Base-by-base conservation (phyloP, 2,329 filamentous ascomycete genomes). In the Beauveria caledonica region DNA sequence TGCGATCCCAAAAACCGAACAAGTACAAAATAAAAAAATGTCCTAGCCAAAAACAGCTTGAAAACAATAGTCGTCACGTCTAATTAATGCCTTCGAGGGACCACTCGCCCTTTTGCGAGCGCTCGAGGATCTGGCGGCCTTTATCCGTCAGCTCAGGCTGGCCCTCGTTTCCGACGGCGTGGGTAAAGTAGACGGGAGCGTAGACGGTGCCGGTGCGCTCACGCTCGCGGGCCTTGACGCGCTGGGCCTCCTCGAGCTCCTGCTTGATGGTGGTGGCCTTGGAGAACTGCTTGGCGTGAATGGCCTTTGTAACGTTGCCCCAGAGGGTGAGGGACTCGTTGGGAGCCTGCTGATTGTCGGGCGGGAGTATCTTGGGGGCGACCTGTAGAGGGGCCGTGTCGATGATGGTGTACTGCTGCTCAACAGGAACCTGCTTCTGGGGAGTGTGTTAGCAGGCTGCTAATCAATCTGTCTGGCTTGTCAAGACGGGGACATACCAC, bases 281-380 rank as follows among this genome's bases (percentile, higher is more conserved):
- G 46, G 82, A 83, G 73, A 86, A 99, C 71, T 96, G 90, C 74
- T 92, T 95, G 63, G 85, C 77, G 23, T 84, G 73, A 69, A 99
- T 97, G 40, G 92, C 91, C 57, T 89, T 81, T 19, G 94, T 97
- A 49, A 99, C 93, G 25, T 84, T 84, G 39, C 85, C 82, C 94
- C 94, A 99, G 71, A 96, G 88, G 61, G 84, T 86, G 65, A 94
- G 83, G 2, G 90, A 95, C 75, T 99, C 94, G 72, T 99, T 94
- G 60, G 88, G 84, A 2, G 96, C 84, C 73, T 97, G 94, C 62
- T 85, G 73, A 48, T 92, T 86, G 19, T 82, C 74, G 0, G 93
- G 90, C 0, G 94, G 94, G 0, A 95, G 73, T 48, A 84, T 77
- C 76, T 99, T 99, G 60, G 87, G 78, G 0, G 88, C 84, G 3